Conservation (phyloP, 495 filamentous ascomycete species). For the Aspergillus ostianus region DNA sequence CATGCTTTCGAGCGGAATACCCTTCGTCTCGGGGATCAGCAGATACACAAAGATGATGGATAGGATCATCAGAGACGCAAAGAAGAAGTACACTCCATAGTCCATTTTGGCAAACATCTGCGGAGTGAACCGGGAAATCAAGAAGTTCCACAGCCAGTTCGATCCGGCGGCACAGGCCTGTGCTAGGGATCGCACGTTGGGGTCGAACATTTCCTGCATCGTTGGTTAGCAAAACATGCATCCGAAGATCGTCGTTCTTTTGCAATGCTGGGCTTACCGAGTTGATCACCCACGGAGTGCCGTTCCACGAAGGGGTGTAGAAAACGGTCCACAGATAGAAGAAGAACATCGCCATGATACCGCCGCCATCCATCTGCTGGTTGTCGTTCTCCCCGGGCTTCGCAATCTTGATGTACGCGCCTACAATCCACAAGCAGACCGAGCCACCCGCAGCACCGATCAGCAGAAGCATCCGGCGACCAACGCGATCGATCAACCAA, state of each 20-base stretch:
- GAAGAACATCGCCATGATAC: conserved; percentile 72
- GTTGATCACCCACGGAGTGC: conserved; percentile 66
- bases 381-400: conserved; percentile 40
- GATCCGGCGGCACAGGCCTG: conserved; percentile 67
- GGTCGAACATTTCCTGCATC: conserved; percentile 56
- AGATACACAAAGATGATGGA: conserved; percentile 68
- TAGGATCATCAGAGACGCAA: conserved; percentile 66
- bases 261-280: conserved; percentile 33
- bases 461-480: conserved; percentile 67
- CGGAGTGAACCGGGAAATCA: conserved; percentile 68
- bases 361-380: conserved; percentile 47
- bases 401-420: conserved; percentile 64
- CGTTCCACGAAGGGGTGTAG: conserved; percentile 76
- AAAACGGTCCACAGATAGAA: conserved; percentile 79
- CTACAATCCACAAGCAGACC: conserved; percentile 73
- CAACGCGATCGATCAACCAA: conserved; percentile 70
- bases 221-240: not conserved
- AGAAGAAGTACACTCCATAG: conserved; percentile 79
- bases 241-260: not conserved
- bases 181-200: conserved; percentile 62
- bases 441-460: conserved; percentile 69
- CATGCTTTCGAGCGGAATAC: conserved; percentile 52
- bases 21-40: conserved; percentile 65
- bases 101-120: conserved; percentile 72
- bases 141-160: conserved; percentile 79